Conservation (phyloP, 2,329 filamentous ascomycete genomes). For the Herpomyces periplanetae region DNA sequence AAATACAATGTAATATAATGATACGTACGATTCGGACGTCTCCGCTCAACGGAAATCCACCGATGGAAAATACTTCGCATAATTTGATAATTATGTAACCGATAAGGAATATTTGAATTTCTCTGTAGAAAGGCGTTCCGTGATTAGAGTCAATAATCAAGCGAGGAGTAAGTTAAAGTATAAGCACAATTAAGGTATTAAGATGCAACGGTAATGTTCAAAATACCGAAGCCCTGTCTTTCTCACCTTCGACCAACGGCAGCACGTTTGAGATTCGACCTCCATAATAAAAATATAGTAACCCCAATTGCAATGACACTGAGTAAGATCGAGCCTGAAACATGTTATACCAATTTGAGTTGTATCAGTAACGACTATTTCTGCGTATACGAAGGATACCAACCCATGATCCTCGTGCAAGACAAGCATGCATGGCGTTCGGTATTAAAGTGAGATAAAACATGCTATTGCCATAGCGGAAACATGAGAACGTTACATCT, state of each 20-base stretch:
- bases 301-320: constrained; percentile 32
- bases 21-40: constrained; percentile 26
- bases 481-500: too few species aligned
- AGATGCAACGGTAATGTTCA: constrained; percentile 1
- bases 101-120: constrained; percentile 76
- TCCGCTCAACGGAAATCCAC: constrained; percentile 35
- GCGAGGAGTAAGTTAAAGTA: constrained; percentile 1
- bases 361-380: background rate
- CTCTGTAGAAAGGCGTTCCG: constrained; percentile 15
- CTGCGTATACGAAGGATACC: too few species aligned
- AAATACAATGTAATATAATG: background rate
- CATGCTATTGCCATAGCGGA: too few species aligned
- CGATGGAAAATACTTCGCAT: constrained; percentile 85
- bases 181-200: constrained; percentile 1
- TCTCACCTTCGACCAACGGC: constrained; percentile 60
- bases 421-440: too few species aligned
- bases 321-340: constrained; percentile 43
- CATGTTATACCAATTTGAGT: constrained; percentile 1
- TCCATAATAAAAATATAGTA: constrained; percentile 25
- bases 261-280: constrained; percentile 58
- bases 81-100: constrained; percentile 59
- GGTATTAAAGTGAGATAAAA: too few species aligned
- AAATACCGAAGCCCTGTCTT: background rate
- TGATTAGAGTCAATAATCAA: constrained; percentile 2
- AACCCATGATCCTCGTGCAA: too few species aligned